Percentiles rank a stretch among this genome's conserved stretches.
Evolutionary conservation across 163 green algal species (phyloP).

Genomic region (Volvox carteri): DNA sequence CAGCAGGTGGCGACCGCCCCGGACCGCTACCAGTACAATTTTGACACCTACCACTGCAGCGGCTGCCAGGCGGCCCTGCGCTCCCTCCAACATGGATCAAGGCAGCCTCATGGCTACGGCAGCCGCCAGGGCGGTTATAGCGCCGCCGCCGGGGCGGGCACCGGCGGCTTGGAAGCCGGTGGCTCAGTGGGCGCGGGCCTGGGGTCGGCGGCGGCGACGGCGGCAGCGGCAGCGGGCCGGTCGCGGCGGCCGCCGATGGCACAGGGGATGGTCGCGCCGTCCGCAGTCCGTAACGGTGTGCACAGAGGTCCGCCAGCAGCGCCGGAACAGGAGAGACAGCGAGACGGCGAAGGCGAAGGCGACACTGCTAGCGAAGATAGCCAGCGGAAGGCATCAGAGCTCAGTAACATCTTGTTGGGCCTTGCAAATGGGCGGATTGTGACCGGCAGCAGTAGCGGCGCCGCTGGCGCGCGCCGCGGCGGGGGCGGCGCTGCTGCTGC

Average conservation of each 20-base stretch:
- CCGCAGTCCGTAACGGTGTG: not conserved
- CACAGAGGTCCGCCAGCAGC: not conserved
- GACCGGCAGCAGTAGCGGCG: not conserved
- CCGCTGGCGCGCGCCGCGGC: not conserved
- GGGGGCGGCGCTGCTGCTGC: not conserved
- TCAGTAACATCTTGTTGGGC: slow-evolving; percentile 38
- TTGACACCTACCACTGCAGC: slow-evolving; percentile 51
- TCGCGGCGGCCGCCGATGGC: not conserved
- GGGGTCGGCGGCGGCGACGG: not conserved
- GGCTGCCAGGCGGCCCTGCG: slow-evolving; percentile 19
- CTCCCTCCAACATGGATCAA: not conserved
- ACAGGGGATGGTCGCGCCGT: not conserved
- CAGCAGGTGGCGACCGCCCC: slow-evolving; percentile 38
- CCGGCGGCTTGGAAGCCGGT: not conserved
- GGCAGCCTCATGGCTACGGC: too few relatives aligned
- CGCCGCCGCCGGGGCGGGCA: not conserved
- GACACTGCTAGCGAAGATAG: slow-evolving; percentile 53
- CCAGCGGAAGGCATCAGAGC: slow-evolving; percentile 47
- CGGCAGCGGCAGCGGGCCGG: too few relatives aligned
- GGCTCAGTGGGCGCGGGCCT: not conserved
- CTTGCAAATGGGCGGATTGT: slow-evolving; percentile 41
- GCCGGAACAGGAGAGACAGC: not conserved
- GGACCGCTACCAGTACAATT: slow-evolving; percentile 30
- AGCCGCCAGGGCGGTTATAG: not conserved
- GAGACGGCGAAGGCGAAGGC: not conserved